These are phyloP conservation scores for Leccinum fuscescens DNA, from an alignment of 1,284 basidiomycete species.

Conservation along the genomic window DNA sequence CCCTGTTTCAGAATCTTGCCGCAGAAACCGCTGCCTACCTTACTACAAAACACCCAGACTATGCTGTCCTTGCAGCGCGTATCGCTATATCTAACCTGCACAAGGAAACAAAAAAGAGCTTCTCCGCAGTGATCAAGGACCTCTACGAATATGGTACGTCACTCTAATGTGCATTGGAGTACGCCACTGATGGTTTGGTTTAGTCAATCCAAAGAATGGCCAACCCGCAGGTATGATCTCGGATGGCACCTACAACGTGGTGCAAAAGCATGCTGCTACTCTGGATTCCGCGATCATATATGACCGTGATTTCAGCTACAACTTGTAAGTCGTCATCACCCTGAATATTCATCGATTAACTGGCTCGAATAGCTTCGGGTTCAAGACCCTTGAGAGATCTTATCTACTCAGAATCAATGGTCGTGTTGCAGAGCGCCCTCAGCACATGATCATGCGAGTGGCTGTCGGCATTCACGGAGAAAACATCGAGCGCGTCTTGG, in stretches of 20 bases:
- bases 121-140: constrained; percentile 90
- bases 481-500: constrained; percentile 86
- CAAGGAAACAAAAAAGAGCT: constrained; percentile 98
- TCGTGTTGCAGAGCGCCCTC: constrained; percentile 94
- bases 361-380: constrained; percentile 75
- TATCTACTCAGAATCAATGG: constrained; percentile 95
- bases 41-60: constrained; percentile 96
- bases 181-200: constrained; percentile 7
- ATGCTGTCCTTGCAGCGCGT: constrained; percentile 96
- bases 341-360: constrained; percentile 4
- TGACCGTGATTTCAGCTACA: constrained; percentile 97
- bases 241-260: constrained; percentile 80
- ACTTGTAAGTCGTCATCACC: constrained; percentile 58
- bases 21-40: constrained; percentile 98
- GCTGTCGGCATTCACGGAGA: constrained; percentile 94
- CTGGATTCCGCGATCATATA: constrained; percentile 97
- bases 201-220: constrained; percentile 96
- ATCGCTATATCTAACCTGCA: constrained; percentile 99
- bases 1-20: constrained; percentile 72
- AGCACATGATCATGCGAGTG: constrained; percentile 99
- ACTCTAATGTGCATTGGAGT: background rate
- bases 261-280: constrained; percentile 79
- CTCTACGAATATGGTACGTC: constrained; percentile 83
- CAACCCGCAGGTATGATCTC: constrained; percentile 90
- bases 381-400: constrained; percentile 98